phyloP scores from a whole-genome alignment of 345 rosid genomes.

The Euphorbia peplus region DNA sequence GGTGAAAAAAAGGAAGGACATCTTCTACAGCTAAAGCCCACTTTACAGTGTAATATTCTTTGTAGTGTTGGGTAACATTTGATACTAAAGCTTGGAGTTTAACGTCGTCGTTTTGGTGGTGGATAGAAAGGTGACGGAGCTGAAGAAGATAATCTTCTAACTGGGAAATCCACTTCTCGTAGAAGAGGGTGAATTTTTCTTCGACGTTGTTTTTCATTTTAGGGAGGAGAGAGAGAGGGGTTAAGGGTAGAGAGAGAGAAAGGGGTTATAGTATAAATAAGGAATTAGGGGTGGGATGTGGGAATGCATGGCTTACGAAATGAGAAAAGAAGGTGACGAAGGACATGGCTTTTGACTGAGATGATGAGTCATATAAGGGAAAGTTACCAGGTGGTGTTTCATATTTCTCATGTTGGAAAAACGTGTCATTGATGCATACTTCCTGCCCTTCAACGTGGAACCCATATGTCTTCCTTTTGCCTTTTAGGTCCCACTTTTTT shows the following conservation, averaged over 20 bases:
- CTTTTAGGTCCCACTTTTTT: neutral
- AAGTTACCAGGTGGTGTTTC: constrained; percentile 37
- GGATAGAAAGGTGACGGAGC: constrained; percentile 15
- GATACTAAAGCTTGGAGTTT: constrained; percentile 48
- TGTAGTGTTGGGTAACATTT: constrained; percentile 61
- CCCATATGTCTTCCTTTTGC: neutral
- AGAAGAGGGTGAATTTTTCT: constrained; percentile 51
- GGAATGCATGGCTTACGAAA: constrained; percentile 10
- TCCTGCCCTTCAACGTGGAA: constrained; percentile 34
- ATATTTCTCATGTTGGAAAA: constrained; percentile 5
- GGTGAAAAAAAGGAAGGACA: constrained; percentile 58
- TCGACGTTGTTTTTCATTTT: constrained; percentile 43
- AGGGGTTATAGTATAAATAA: neutral
- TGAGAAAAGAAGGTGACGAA: constrained; percentile 29
- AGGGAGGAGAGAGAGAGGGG: neutral
- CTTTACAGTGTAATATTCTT: constrained; percentile 67
- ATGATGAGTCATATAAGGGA: constrained; percentile 30
- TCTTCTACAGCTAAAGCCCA: constrained; percentile 73
- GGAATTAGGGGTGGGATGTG: neutral
- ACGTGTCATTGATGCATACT: constrained; percentile 23
- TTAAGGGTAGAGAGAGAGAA: neutral
- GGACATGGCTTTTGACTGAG: constrained; percentile 17
- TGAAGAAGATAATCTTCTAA: constrained; percentile 48
- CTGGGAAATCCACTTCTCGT: constrained; percentile 53
- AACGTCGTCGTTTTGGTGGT: too few species aligned